phyloP scores from a whole-genome alignment of 2,329 filamentous ascomycete genomes.

The Pestalotiopsis sp. region DNA sequence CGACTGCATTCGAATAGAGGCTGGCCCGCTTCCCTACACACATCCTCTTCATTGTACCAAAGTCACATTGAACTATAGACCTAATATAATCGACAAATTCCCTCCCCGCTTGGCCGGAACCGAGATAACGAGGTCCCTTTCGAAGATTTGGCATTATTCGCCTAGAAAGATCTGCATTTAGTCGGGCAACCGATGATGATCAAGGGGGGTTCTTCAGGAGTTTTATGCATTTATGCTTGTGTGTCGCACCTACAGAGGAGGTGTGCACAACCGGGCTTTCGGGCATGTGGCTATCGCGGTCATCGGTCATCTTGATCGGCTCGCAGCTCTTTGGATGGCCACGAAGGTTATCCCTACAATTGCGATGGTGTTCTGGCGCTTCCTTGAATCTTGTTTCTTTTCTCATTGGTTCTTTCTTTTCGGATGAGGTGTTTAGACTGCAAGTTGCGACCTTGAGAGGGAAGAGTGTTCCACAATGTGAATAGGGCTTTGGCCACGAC shows the following conservation, averaged over 20 bases:
- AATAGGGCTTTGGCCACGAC: neutral
- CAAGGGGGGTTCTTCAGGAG: slow-evolving; percentile 2
- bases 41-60: slow-evolving; percentile 12
- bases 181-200: slow-evolving; percentile 12
- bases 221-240: neutral
- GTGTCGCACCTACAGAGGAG: neutral
- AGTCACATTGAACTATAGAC: slow-evolving; percentile 3
- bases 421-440: no score
- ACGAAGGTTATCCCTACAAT: neutral
- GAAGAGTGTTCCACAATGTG: no score
- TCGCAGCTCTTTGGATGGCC: neutral
- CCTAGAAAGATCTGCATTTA: slow-evolving; percentile 9
- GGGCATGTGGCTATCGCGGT: neutral
- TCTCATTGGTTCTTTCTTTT: neutral
- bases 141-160: neutral
- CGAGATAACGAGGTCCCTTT: neutral
- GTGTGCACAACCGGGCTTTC: neutral
- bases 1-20: neutral
- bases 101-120: neutral
- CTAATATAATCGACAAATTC: slow-evolving; percentile 1
- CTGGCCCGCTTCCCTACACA: neutral
- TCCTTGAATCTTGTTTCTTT: neutral
- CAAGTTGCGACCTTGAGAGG: no score
- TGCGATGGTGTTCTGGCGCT: neutral
- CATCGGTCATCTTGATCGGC: neutral